These are phyloP conservation scores for Naganishia onofrii DNA, from an alignment of 768 basidiomycete genomes.

Conservation along the genomic window DNA sequence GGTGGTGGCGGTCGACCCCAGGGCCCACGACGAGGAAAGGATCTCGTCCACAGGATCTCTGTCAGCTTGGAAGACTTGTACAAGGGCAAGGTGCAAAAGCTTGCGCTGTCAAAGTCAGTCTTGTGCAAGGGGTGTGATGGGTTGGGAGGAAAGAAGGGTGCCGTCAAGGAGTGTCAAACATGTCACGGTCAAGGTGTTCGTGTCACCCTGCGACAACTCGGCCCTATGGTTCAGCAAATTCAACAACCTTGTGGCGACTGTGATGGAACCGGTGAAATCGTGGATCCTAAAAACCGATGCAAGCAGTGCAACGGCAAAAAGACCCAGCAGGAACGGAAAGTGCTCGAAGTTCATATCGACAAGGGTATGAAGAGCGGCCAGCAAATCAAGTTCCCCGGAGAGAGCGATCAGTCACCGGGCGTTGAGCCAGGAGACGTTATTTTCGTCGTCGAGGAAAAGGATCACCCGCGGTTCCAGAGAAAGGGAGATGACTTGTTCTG, in stretches of 20 bases:
- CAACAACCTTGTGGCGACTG: slow-evolving; percentile 94
- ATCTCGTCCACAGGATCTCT: slow-evolving; percentile 93
- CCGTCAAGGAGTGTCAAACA: slow-evolving; percentile 70
- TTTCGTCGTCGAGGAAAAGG: slow-evolving; percentile 95
- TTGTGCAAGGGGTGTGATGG: slow-evolving; percentile 92
- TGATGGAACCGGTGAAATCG: slow-evolving; percentile 87
- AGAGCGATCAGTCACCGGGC: slow-evolving; percentile 89
- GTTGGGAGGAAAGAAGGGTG: slow-evolving; percentile 95
- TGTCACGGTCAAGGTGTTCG: slow-evolving; percentile 90
- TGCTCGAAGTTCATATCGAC: slow-evolving; percentile 67
- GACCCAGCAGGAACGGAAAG: slow-evolving; percentile 74
- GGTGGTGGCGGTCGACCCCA: slow-evolving; percentile 49
- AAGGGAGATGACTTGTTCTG: slow-evolving; percentile 79
- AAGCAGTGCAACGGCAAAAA: slow-evolving; percentile 92
- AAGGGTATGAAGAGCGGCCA: slow-evolving; percentile 96
- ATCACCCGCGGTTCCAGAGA: slow-evolving; percentile 71
- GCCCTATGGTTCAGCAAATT: slow-evolving; percentile 99
- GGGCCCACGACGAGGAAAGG: slow-evolving; percentile 90
- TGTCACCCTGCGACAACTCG: slow-evolving; percentile 90
- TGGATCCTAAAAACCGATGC: slow-evolving; percentile 90
- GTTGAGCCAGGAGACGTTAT: slow-evolving; percentile 88
- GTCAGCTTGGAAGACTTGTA: slow-evolving; percentile 83
- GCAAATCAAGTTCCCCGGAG: slow-evolving; percentile 80
- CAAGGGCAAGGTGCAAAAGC: slow-evolving; percentile 91
- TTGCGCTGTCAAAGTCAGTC: slow-evolving; percentile 90